Evolutionary conservation across 495 filamentous ascomycete genomes (phyloP).

Genomic region (Rostrohypoxylon terebratum): DNA sequence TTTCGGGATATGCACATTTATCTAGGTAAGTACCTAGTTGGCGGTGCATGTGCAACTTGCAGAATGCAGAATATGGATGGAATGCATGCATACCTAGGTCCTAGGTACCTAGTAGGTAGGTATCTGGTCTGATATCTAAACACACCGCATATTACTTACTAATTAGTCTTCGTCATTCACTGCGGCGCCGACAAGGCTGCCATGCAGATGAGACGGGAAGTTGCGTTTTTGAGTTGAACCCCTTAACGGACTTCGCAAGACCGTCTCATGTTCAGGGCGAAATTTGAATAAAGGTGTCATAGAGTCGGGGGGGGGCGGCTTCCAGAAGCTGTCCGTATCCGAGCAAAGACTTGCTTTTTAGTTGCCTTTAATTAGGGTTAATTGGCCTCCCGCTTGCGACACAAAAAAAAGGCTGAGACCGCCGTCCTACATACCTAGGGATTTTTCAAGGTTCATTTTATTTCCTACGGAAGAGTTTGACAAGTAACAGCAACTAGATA

Average conservation of each 20-base stretch:
- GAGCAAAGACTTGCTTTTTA: not conserved
- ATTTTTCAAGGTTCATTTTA: no score
- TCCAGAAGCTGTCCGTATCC: conserved; percentile 7
- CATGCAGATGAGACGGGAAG: not conserved
- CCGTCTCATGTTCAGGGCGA: not conserved
- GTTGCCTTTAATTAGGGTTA: conserved; percentile 1
- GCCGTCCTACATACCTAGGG: not conserved
- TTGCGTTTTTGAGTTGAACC: not conserved
- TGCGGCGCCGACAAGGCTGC: not conserved
- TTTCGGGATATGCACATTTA: not conserved
- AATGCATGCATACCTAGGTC: not conserved
- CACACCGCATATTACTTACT: not conserved
- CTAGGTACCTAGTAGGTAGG: not conserved
- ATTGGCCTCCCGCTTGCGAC: conserved; percentile 1
- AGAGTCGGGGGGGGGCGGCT: not conserved
- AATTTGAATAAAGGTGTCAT: not conserved
- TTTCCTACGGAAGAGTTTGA: not conserved
- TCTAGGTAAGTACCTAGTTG: no score
- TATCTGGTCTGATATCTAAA: not conserved
- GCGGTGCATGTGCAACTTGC: not conserved
- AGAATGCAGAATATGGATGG: not conserved
- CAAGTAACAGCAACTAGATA: conserved; percentile 16
- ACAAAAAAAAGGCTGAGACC: not conserved
- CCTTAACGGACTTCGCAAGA: not conserved
- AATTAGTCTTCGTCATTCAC: not conserved